Evolutionary conservation across 345 rosid genomes (phyloP).

Genomic region (Abelmoschus esculentus): DNA sequence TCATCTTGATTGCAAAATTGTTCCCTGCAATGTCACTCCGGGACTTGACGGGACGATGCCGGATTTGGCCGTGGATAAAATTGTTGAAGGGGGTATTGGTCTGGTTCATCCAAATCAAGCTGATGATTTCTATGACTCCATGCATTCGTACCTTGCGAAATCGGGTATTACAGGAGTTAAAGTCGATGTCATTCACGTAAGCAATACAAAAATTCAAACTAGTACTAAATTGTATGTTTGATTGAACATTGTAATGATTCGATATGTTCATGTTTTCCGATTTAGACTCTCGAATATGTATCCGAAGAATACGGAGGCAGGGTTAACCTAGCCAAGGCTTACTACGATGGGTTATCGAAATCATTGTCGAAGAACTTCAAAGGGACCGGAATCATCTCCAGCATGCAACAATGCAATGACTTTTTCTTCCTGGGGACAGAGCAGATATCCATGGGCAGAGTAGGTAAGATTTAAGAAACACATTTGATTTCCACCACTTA

Average conservation of each 20-base stretch:
- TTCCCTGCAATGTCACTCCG: conserved; percentile 38
- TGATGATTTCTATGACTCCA: conserved; percentile 54
- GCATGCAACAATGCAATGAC: conserved; percentile 95
- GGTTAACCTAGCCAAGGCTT: conserved; percentile 65
- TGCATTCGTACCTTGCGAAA: conserved; percentile 72
- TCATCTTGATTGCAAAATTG: conserved; percentile 40
- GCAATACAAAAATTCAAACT: conserved; percentile 1
- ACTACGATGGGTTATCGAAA: conserved; percentile 50
- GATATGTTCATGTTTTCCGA: not conserved
- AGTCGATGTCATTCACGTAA: conserved; percentile 82
- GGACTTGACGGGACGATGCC: conserved; percentile 59
- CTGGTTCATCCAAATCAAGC: conserved; percentile 69
- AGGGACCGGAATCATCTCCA: conserved; percentile 62
- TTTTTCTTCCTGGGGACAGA: conserved; percentile 80
- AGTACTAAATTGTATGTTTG: not conserved
- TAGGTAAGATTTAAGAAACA: conserved; percentile 51
- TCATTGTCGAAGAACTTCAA: conserved; percentile 72
- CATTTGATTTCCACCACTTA: not conserved
- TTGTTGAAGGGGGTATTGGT: conserved; percentile 69
- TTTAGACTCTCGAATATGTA: conserved; percentile 59
- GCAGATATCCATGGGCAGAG: conserved; percentile 82
- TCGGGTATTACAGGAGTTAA: conserved; percentile 72
- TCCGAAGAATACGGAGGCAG: conserved; percentile 77
- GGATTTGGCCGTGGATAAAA: conserved; percentile 72
- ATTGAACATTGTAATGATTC: not conserved